Evolutionary conservation across 306 rosid species (phyloP), one percentile per base, ranked within the genome.

Genomic region (Elaeagnus macrophylla): DNA sequence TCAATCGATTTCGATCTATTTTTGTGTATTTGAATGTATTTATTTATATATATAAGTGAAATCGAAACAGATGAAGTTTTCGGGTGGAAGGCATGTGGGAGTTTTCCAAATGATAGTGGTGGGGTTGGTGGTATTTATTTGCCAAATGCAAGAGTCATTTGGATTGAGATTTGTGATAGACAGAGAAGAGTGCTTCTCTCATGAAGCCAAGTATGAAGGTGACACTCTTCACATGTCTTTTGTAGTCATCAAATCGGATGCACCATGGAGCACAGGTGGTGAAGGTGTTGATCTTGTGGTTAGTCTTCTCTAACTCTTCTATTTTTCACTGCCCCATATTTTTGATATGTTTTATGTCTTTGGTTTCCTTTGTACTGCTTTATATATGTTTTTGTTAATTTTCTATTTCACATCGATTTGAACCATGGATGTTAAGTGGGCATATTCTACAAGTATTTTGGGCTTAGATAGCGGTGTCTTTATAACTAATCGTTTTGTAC

Each of bases 221-320:
- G 99, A 87, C 64, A 78, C 83, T 50, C 86, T 91, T 44, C 94
- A 84, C 67, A 70, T 73, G 54, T 87, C 99, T 52, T 91, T 87
- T 61, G 99, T 91, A 39, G 96, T 91, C 56, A 80, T 87, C 61
- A 84, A 91, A 72, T 72, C 84, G 51, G 93, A 91, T 45, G 74
- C 99, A 7, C 57, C 76, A 1, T 87, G 96, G 96, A 90, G 81
- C 60, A 75, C 76, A 36, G 61, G 62, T 39, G 61, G 58, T 7
- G 89, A 82, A 37, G 81, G 96, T 51, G 93, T 87, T 15, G 96
- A 91, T 84, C 89, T 87, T 49, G 87, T 87, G 82, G 96, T 91
- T 76, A 62, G 75, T 52, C 2, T 64, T 12, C 37, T 15, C 57
- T 18, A 16, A 7, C 37, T 18, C 16, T 9, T 11, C 7, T 40